A percentile compares a stretch with the other conserved stretches of the same genome.
Evolutionary conservation across 179 eudicot species (phyloP).

Genomic region (Vitellaria paradoxa): DNA sequence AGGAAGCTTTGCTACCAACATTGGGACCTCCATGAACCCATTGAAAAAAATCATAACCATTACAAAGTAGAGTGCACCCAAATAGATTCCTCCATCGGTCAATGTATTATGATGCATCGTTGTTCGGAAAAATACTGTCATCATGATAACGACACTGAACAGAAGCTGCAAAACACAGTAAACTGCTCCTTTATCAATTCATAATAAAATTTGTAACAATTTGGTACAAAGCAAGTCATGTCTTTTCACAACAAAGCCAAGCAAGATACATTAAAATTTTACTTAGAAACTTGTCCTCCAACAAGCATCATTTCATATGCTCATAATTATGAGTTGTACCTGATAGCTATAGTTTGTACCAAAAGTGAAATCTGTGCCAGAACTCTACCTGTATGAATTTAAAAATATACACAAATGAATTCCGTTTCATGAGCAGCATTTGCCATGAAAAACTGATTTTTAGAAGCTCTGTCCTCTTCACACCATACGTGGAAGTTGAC

Average conservation of each 20-base stretch:
- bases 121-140: conserved; percentile 71
- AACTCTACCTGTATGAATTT: conserved; percentile 58
- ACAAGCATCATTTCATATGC: background rate
- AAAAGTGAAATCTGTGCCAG: background rate
- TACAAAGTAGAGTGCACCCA: conserved; percentile 74
- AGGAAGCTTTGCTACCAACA: conserved; percentile 78
- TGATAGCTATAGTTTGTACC: background rate
- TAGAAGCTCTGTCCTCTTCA: conserved; percentile 50
- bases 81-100: conserved; percentile 65
- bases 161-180: conserved; percentile 57
- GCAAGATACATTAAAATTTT: background rate
- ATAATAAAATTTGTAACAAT: conserved; percentile 1
- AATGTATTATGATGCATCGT: conserved; percentile 79
- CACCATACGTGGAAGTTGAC: conserved; percentile 61
- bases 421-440: conserved; percentile 61
- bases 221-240: background rate
- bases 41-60: conserved; percentile 72
- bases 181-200: conserved; percentile 24
- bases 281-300: background rate
- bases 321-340: background rate
- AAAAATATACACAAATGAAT: conserved; percentile 52
- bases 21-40: conserved; percentile 82
- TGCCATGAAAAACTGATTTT: conserved; percentile 80
- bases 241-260: background rate
- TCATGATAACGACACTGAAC: conserved; percentile 45